These are phyloP conservation scores for Kurtzmaniella cleridarum DNA, from an alignment of 805 yeast genomes.

Conservation along the genomic window DNA sequence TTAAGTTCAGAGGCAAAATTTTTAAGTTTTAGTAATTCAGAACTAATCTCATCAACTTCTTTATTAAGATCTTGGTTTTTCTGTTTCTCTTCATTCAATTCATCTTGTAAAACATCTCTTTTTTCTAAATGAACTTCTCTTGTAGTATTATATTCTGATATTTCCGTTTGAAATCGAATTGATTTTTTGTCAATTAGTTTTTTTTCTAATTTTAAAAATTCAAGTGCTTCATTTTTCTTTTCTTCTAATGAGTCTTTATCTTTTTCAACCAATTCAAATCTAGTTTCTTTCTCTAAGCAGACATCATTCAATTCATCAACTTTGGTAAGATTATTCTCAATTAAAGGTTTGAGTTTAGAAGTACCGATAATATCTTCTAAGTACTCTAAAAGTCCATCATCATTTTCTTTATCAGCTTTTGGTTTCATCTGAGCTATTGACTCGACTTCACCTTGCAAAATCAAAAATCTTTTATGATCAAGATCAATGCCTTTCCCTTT, in stretches of 20 bases:
- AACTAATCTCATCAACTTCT: slow-evolving; percentile 35
- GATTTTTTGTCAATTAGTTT: slow-evolving; percentile 48
- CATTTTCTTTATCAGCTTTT: slow-evolving; percentile 86
- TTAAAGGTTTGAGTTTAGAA: slow-evolving; percentile 68
- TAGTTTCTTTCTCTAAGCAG: slow-evolving; percentile 73
- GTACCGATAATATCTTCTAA: slow-evolving; percentile 97
- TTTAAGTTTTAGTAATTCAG: slow-evolving; percentile 4
- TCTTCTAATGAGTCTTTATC: slow-evolving; percentile 65
- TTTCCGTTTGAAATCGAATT: slow-evolving; percentile 48
- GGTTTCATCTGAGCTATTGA: slow-evolving; percentile 98
- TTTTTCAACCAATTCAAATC: slow-evolving; percentile 73
- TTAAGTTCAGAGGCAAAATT: slow-evolving; percentile 11
- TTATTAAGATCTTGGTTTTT: slow-evolving; percentile 20
- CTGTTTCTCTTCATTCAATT: slow-evolving; percentile 23
- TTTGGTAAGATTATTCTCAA: slow-evolving; percentile 56
- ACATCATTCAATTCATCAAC: slow-evolving; percentile 75
- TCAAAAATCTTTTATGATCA: slow-evolving; percentile 90
- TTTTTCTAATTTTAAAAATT: slow-evolving; percentile 62
- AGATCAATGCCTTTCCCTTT: slow-evolving; percentile 85
- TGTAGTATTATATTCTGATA: slow-evolving; percentile 34
- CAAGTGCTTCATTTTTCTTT: slow-evolving; percentile 64
- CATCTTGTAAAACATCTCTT: slow-evolving; percentile 34
- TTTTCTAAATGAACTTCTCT: slow-evolving; percentile 34
- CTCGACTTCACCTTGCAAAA: slow-evolving; percentile 97
- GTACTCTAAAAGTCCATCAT: slow-evolving; percentile 91